Evolutionary conservation across 768 basidiomycete species (phyloP).

Genomic region (Suillus plorans): DNA sequence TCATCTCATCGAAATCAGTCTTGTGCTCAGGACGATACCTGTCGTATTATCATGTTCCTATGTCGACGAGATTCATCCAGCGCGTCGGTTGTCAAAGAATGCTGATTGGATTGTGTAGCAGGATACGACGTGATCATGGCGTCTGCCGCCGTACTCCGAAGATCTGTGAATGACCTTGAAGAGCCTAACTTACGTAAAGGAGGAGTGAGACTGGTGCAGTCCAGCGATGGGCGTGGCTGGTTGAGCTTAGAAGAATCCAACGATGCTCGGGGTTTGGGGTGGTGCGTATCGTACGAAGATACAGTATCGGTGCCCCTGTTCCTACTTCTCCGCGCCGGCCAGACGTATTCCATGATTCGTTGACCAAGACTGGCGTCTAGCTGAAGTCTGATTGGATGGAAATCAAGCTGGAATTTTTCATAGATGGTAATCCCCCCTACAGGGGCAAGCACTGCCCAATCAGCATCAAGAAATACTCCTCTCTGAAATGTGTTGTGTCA

Average conservation of each 20-base stretch:
- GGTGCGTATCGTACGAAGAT: constrained; percentile 18
- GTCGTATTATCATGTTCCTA: constrained; percentile 12
- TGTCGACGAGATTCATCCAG: constrained; percentile 23
- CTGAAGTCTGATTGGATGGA: constrained; percentile 86
- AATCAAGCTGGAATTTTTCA: constrained; percentile 73
- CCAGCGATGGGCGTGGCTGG: constrained; percentile 32
- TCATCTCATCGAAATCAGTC: constrained; percentile 79
- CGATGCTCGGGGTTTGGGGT: constrained; percentile 40
- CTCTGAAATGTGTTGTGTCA: constrained; percentile 39
- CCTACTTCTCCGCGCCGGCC: constrained; percentile 58
- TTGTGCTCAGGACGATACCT: constrained; percentile 15
- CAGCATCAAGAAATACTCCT: constrained; percentile 70
- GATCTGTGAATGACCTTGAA: constrained; percentile 72
- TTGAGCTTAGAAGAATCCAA: constrained; percentile 49
- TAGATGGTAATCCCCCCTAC: constrained; percentile 94
- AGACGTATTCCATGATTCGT: constrained; percentile 86
- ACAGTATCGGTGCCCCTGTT: constrained; percentile 11
- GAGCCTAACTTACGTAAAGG: constrained; percentile 51
- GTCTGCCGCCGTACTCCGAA: constrained; percentile 48
- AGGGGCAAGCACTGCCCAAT: constrained; percentile 84
- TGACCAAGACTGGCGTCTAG: constrained; percentile 82
- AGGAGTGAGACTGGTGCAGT: constrained; percentile 36
- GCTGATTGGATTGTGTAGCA: constrained; percentile 11
- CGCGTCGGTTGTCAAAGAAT: constrained; percentile 12
- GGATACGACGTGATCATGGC: constrained; percentile 18